Evolutionary conservation across 2,329 filamentous ascomycete genomes (phyloP), one percentile per base, ranked within the genome.

Genomic region (Trichoderma atroviride): DNA sequence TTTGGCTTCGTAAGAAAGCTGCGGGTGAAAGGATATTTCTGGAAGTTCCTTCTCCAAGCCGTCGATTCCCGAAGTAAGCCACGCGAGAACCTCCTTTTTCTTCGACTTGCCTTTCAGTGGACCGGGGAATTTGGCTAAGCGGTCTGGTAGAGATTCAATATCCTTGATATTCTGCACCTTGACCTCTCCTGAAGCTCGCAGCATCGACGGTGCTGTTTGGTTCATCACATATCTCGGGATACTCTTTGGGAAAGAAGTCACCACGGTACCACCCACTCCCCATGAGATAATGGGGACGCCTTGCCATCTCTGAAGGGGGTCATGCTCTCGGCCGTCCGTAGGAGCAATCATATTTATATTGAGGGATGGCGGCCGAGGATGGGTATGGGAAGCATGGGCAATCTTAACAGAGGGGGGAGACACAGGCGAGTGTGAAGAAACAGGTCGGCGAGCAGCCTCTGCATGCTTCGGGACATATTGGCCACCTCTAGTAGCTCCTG

Each of bases 31-130:
- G 19, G 81, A 81, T 37, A 81, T 81, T 73, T 81, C 86, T 59
- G 82, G 88, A 63, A 82, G 77, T 66, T 80, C 84, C 74, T 84
- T 87, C 76, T 96, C 92, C 43, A 97, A 81, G 0, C 83, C 82
- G 47, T 92, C 90, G 68, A 98, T 95, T 64, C 91, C 93, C 70
- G 86, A 83, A 5, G 85, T 87, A 56, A 99, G 84, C 96, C 96
- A 99, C 2, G 88, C 80, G 55, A 94, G 74, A 0, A 93, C 87
- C 67, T 99, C 95, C 82, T 98, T 99, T 85, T 99, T 99, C 84
- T 97, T 98, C 1, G 90, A 89, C 77, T 97, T 98, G 52, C 89
- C 87, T 79, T 91, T 94, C 33, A 99, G 82, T 3, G 96, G 96
- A 0, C 96, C 96, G 0, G 96, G 96, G 75, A 98, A 98, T 74